Base-by-base conservation (phyloP, 2,329 filamentous ascomycete genomes). In the Pyrenophora teres region DNA sequence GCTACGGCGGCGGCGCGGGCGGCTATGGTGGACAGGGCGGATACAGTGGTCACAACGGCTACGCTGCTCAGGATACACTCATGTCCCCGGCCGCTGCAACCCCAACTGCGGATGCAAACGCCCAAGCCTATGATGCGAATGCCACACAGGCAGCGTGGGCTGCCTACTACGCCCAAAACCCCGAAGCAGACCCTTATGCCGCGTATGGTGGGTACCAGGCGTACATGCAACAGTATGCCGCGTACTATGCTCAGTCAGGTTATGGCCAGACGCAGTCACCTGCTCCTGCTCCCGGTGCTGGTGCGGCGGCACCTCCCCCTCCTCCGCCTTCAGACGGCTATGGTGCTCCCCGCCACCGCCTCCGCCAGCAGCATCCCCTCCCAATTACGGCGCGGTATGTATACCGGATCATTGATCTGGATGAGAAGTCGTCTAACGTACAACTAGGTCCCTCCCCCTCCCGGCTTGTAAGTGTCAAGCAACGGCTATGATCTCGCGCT, bases 91-190 rank as follows among this genome's bases (percentile, higher is more conserved):
- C 40, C 21, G 37, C 76, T 7, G 74, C 77, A 21, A 49, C 59
- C 3, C 46, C 57, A 18, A 72, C 77, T 15, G 74, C 82, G 9
- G 74, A 81, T 21, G 68, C 73, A 7, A 69, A 65, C 46, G 58
- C 51, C 37, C 63, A 68, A 44, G 62, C 70, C 45, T 74, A 78
- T 46, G 89, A 95, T 64, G 94, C 94, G 71, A 85, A 85, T 45
- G 85, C 88, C 15, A 89, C 93, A 68, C 95, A 95, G 71, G 87
- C 92, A 71, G 87, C 92, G 71, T 94, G 95, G 73, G 93, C 92
- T 56, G 67, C 63, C 25, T 68, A 68, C 52, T 68, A 70, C 49
- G 81, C 81, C 30, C 84, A 49, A 84, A 88, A 31, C 87, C 58
- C 95, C 93, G 71, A 87, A 87, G 79, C 83, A 57, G 91, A 97